Evolutionary conservation across 768 basidiomycete genomes (phyloP).

Genomic region (Agaricus blazei): DNA sequence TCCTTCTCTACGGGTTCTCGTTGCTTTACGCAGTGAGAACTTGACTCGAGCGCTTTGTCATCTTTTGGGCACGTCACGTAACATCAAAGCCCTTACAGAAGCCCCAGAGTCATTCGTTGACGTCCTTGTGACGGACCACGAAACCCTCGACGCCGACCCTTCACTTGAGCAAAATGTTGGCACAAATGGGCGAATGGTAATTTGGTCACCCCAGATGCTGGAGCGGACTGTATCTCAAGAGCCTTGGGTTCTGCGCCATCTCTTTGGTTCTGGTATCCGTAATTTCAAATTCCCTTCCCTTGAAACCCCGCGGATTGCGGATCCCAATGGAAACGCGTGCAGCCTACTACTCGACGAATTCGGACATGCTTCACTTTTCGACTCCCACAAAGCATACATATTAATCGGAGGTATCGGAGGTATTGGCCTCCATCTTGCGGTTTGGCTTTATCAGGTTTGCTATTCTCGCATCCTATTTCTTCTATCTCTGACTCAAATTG

Average conservation of each 20-base stretch:
- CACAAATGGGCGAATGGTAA: conserved; percentile 7
- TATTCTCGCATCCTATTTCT: neutral
- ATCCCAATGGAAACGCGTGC: no score
- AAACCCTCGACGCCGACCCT: neutral
- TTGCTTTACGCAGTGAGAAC: neutral
- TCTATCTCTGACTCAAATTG: neutral
- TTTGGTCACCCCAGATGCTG: conserved; percentile 6
- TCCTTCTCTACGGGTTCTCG: neutral
- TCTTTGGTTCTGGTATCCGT: neutral
- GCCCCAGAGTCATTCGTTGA: conserved; percentile 2
- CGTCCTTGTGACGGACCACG: neutral
- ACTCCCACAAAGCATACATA: conserved; percentile 26
- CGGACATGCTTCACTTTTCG: conserved; percentile 15
- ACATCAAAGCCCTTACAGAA: neutral
- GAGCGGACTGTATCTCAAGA: conserved; percentile 1
- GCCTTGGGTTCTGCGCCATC: conserved; percentile 1
- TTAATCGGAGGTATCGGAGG: conserved; percentile 36
- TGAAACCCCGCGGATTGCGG: neutral
- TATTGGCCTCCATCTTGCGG: conserved; percentile 30
- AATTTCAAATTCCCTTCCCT: neutral
- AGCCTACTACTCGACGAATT: neutral
- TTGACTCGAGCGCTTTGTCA: neutral
- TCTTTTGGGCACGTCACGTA: neutral
- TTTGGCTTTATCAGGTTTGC: conserved; percentile 37
- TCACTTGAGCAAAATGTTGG: conserved; percentile 5